phyloP scores from a whole-genome alignment of 495 filamentous ascomycete genomes.

The Hypoxylon trugodes region DNA sequence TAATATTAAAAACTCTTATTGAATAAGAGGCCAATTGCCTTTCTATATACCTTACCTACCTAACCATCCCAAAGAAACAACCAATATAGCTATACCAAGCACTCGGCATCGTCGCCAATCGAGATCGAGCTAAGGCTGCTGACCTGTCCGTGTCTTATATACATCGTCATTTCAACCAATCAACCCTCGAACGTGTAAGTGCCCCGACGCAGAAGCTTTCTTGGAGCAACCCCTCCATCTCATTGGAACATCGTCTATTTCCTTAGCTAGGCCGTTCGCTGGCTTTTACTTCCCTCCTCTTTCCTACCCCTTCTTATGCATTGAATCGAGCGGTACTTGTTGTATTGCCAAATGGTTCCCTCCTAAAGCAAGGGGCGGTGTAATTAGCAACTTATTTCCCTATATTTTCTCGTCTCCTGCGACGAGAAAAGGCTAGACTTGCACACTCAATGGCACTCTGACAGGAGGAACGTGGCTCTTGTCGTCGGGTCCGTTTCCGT shows the following conservation, averaged over 20 bases:
- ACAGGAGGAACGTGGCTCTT: conserved; percentile 30
- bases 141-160: conserved; percentile 32
- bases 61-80: not conserved
- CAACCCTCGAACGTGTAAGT: conserved; percentile 36
- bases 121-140: conserved; percentile 32
- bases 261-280: conserved; percentile 1
- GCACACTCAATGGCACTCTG: conserved; percentile 33
- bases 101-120: conserved; percentile 31
- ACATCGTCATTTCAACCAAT: conserved; percentile 27
- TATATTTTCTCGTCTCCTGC: conserved; percentile 14
- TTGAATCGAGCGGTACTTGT: not conserved
- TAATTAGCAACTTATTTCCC: conserved; percentile 3
- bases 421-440: conserved; percentile 11
- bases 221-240: conserved; percentile 33
- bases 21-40: conserved; percentile 1
- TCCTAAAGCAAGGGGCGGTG: not conserved
- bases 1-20: conserved; percentile 3
- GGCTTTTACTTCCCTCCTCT: conserved; percentile 2
- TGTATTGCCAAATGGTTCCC: conserved; percentile 6
- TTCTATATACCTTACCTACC: too few species aligned
- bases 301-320: not conserved
- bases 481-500: conserved; percentile 32
- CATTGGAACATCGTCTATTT: conserved; percentile 11
- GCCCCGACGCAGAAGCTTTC: conserved; percentile 15
- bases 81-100: conserved; percentile 4